Base-by-base conservation (phyloP, 2,329 filamentous ascomycete species). In the Orbilia brochopaga region DNA sequence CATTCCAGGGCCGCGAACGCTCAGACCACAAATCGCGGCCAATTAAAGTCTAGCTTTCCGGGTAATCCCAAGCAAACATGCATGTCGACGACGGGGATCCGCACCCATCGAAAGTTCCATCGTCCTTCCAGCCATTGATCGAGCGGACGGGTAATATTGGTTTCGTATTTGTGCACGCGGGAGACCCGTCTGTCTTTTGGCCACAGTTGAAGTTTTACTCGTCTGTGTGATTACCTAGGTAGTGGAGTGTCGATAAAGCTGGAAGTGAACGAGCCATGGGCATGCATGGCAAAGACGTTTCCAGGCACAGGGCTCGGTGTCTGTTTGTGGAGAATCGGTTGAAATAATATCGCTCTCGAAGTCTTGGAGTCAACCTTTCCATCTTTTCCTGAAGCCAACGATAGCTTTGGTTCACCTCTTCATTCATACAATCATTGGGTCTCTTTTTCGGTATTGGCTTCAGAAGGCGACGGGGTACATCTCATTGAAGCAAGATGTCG, bases 121-220 rank as follows among this genome's bases (percentile, higher is more conserved):
- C 32, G 54, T 59, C 59, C 65, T 70, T 70, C 66, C 63, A 70
- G 66, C 66, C 66, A 64, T 64, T 59, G 56, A 64, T 40, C n/a
- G 15, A 53, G 35, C 46, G 58, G 63, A 63, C 59, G 58, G 66
- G 63, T 70, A 65, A 70, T 70, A 46, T 63, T 44, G 32, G 17
- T 53, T 63, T 62, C 58, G 65, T 70, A 59, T 70, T 64, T 59
- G 44, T 15, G 37, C 55, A 52, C 42, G 56, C 42, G 44, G 11
- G 35, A 15, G 19, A 17, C 7, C 24, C 8, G 27, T 19, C 35
- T 21, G 21, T 27, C 35, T 69, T 69, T 35, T 70, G 59, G 66
- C 53, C 66, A 64, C 66, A 55, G 58, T 69, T 52, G 48, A 11
- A 27, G 27, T 17, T 51, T 48, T 62, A 27, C 57, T 60, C 21